These are phyloP conservation scores for Pseudomonodictys pantanalensis DNA, from an alignment of 495 filamentous ascomycete genomes.

Conservation along the genomic window DNA sequence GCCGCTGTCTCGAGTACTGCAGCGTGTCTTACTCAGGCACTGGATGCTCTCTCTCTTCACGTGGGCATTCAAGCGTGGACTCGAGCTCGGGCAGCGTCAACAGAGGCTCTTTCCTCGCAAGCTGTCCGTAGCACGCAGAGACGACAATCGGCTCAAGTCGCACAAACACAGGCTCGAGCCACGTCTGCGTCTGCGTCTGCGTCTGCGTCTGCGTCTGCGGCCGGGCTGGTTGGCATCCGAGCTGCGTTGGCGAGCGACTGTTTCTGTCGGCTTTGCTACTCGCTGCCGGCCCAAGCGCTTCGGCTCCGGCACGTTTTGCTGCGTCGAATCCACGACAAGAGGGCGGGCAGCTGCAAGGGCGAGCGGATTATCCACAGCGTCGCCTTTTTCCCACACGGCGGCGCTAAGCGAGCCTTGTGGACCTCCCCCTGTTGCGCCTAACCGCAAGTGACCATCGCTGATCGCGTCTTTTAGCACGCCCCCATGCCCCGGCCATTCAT, in stretches of 20 bases:
- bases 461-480: constrained; percentile 20
- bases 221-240: not conserved
- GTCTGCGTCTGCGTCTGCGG: too few relatives aligned
- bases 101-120: too few relatives aligned
- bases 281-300: not conserved
- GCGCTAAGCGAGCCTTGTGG: constrained; percentile 32
- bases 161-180: too few relatives aligned
- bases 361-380: not conserved
- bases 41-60: constrained; percentile 9
- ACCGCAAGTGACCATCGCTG: constrained; percentile 9
- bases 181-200: too few relatives aligned
- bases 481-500: constrained; percentile 8
- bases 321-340: too few relatives aligned
- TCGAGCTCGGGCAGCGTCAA: not conserved
- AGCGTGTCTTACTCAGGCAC: constrained; percentile 13
- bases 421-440: constrained; percentile 19
- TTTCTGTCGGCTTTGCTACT: not conserved
- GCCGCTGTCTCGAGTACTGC: constrained; percentile 14
- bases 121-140: too few relatives aligned
- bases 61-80: not conserved
- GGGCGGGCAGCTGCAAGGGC: not conserved
- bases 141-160: too few relatives aligned
- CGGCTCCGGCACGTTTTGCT: constrained; percentile 6
- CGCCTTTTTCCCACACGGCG: constrained; percentile 19
- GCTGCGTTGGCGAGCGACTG: not conserved